Base-by-base conservation (phyloP, 805 yeast genomes). In the Sugiyamaella americana region DNA sequence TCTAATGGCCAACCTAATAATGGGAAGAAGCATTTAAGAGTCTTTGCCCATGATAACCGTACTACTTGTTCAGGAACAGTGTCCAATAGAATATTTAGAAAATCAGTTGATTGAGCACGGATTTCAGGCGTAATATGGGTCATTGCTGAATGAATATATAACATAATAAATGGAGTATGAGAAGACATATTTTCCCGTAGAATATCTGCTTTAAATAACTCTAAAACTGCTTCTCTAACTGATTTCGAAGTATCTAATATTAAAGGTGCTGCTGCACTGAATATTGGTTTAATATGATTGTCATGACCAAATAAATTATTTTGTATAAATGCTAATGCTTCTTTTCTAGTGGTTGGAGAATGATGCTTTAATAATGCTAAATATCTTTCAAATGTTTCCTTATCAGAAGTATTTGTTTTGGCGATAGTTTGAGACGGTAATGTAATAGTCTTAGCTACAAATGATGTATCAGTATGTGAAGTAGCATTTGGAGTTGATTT, bases 81-180 rank as follows among this genome's bases (percentile, higher is more conserved):
- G 39, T 73, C 69, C n/a, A 87, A 61, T 45, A 88, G 60, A 2
- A 80, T 70, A 35, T 73, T 70, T 21, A 89, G 66, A 55, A 84
- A 85, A 48, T 74, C 76, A 0, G 91, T 77, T 1, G 95, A 79
- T 50, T 85, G 88, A 39, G 78, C 76, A 46, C 96, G 75, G 22
- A 93, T 80, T 3, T 78, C 79, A 1, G 87, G 80, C 24, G 75
- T 75, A 36, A 93, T 84, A 62, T 93, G 97, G 16, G 97, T 84
- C 96, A 93, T 91, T 2, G 96, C 94, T 44, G 91, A 82, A 55
- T 84, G 84, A 16, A 91, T 72, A 61, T 84, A 89, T 24, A 91
- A 71, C n/a, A 84, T 73, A 16, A 70, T 46, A 19, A 55, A 44
- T 20, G 55, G 39, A 3, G 58, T 50, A 44, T 69, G 68, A 13